Percentiles rank a stretch among this genome's conserved stretches.
Conservation (phyloP, 495 filamentous ascomycete species). For the Penicillium pulvis region DNA sequence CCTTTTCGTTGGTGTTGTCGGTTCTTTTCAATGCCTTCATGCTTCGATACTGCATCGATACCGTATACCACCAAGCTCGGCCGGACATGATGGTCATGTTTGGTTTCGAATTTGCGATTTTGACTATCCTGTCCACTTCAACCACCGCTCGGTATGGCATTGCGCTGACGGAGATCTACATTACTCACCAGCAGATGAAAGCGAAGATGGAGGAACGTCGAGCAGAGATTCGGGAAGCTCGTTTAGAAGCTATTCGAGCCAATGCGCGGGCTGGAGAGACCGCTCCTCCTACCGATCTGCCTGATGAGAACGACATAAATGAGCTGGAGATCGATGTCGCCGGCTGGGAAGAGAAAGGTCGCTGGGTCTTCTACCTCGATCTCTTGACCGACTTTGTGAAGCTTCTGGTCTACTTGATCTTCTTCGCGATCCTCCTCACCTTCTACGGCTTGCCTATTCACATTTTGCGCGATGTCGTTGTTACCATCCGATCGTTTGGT, state of each 20-base stretch:
- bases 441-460: slow-evolving; percentile 97
- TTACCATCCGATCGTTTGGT: slow-evolving; percentile 88
- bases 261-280: slow-evolving; percentile 38
- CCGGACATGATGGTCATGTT: slow-evolving; percentile 99
- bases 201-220: slow-evolving; percentile 66
- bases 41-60: slow-evolving; percentile 75
- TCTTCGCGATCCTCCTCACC: slow-evolving; percentile 88
- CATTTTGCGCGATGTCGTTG: slow-evolving; percentile 91
- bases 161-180: slow-evolving; percentile 74
- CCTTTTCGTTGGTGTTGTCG: slow-evolving; percentile 74
- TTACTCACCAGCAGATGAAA: slow-evolving; percentile 69
- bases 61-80: slow-evolving; percentile 79
- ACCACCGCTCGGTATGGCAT: slow-evolving; percentile 77
- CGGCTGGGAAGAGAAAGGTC: slow-evolving; percentile 95
- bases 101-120: slow-evolving; percentile 91
- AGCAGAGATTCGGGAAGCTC: slow-evolving; percentile 63
- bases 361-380: slow-evolving; percentile 90
- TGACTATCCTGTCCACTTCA: slow-evolving; percentile 77
- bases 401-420: slow-evolving; percentile 81
- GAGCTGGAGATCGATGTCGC: slow-evolving; percentile 92
- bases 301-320: slow-evolving; percentile 77
- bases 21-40: slow-evolving; percentile 75
- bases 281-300: slow-evolving; percentile 42
- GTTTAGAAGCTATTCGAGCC: slow-evolving; percentile 53
- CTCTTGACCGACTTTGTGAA: slow-evolving; percentile 89